Base-by-base conservation (phyloP, 2,329 filamentous ascomycete genomes). In the Lachnellula cervina region DNA sequence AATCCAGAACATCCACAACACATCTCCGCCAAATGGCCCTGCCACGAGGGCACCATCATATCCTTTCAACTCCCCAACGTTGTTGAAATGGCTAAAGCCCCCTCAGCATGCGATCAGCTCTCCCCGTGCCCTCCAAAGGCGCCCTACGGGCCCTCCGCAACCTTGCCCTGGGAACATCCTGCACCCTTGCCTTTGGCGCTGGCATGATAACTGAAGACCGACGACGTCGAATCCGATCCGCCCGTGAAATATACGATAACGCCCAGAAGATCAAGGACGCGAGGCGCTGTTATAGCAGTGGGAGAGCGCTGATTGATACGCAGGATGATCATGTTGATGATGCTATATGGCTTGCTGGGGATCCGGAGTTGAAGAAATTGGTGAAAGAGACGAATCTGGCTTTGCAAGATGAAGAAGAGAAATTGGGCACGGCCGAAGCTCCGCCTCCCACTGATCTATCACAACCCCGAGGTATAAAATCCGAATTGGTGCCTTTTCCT, bases 111-210 rank as follows among this genome's bases (percentile, higher is more conserved):
- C 65, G 66, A 38, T 58, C 74, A 54, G 72, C 73, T 49, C 70
- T 76, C 55, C 77, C 77, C 56, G 75, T 80, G 54, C 80, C 79
- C 48, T 82, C 80, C 38, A 78, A 79, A 70, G 77, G 77, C 57
- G 79, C 77, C 56, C 73, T 83, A 60, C 76, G 79, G 68, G 76
- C 79, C 56, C 76, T 83, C 37, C 78, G 79, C 58, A 77, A 79
- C 59, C 74, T 82, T 56, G 75, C 80, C 54, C 69, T 83, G 16
- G 80, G 80, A 50, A 82, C 80, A 2, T 81, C 80, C 8, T 83
- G 79, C 64, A 82, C 80, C 43, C 73, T 83, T 54, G 75, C 77
- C 49, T 59, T 70, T 57, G 64, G 63, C 16, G 58, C 65, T 45
- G 69, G 66, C 7, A 67, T 80, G 25, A 71, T 83, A 54, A 73